Evolutionary conservation across 2,329 filamentous ascomycete species (phyloP), one percentile per base, ranked within the genome.

Genomic region (Periconia sp.): DNA sequence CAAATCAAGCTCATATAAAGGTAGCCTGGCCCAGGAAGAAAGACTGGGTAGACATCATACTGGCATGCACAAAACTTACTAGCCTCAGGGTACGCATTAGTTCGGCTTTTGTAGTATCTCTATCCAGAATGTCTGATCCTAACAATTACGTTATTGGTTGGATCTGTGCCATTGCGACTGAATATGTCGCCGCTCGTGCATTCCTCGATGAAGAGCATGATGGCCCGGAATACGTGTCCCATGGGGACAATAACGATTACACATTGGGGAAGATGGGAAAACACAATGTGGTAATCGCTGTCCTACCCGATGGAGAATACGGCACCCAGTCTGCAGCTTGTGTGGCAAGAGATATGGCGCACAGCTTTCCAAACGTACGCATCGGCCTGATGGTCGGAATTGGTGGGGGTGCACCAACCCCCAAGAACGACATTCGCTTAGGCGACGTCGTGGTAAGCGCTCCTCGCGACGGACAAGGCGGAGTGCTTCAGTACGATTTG

Each of bases 321-420:
- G 44, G 44, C 23, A 46, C 10, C 33, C 1, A 5, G 6, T 33
- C 27, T 1, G 23, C 27, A 46, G 23, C 27, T 33, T 17, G 20
- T 6, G 23, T 46, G 1, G 44, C 23, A 33, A 63, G 47, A 27
- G 46, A 63, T 7, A 68, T 75, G 57, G 44, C 52, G 8, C 48
- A 45, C 8, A 68, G 59, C 9, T 76, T 75, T 52, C 47, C 31
- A 14, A 42, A 41, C 1, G 69, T 78, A 31, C 61, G 57, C 35
- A 60, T 77, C 33, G 68, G 65, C 6, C 59, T 79, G 1, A 66
- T 79, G 64, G 74, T 79, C 3, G 76, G 76, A 8, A 73, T 79
- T 45, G 75, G 72, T 1, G 69, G 70, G n/a, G 54, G 57, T 27
- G 55, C 43, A 5, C 53, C 53, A 17, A 49, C 45, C 40, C 2